phyloP scores from a whole-genome alignment of 1,139 yeast species.

The Torulaspora globosa region DNA sequence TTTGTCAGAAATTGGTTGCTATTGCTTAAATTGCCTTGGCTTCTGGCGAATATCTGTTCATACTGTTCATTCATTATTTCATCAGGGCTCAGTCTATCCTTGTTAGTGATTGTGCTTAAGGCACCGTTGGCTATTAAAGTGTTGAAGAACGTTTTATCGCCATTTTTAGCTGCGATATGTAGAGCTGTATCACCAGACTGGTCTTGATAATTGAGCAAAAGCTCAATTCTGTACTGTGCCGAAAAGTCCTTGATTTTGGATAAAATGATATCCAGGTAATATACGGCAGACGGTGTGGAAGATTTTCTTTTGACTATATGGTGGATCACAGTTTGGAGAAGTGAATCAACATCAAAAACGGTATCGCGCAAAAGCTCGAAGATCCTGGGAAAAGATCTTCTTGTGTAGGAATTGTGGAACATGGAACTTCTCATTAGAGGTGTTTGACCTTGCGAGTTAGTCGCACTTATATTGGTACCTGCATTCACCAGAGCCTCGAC shows the following conservation, averaged over 20 bases:
- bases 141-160: slow-evolving; percentile 70
- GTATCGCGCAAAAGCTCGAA: slow-evolving; percentile 66
- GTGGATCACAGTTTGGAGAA: slow-evolving; percentile 71
- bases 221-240: slow-evolving; percentile 46
- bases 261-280: slow-evolving; percentile 73
- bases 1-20: slow-evolving; percentile 3
- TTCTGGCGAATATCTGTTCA: slow-evolving; percentile 19
- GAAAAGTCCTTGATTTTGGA: slow-evolving; percentile 64
- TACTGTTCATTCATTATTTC: slow-evolving; percentile 46
- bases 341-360: slow-evolving; percentile 59
- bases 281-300: slow-evolving; percentile 70
- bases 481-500: slow-evolving; percentile 64
- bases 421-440: slow-evolving; percentile 78
- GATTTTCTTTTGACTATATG: slow-evolving; percentile 68
- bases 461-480: slow-evolving; percentile 74
- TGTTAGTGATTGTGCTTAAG: slow-evolving; percentile 64
- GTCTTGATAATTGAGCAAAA: slow-evolving; percentile 73
- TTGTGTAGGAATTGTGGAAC: slow-evolving; percentile 82
- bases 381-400: slow-evolving; percentile 71
- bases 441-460: slow-evolving; percentile 75
- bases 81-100: slow-evolving; percentile 68
- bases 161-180: slow-evolving; percentile 73
- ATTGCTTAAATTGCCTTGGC: slow-evolving; percentile 10
- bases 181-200: slow-evolving; percentile 82
- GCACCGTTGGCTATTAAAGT: slow-evolving; percentile 71